Conservation (phyloP, 768 basidiomycete genomes). For the Rhodotorula toruloides region DNA sequence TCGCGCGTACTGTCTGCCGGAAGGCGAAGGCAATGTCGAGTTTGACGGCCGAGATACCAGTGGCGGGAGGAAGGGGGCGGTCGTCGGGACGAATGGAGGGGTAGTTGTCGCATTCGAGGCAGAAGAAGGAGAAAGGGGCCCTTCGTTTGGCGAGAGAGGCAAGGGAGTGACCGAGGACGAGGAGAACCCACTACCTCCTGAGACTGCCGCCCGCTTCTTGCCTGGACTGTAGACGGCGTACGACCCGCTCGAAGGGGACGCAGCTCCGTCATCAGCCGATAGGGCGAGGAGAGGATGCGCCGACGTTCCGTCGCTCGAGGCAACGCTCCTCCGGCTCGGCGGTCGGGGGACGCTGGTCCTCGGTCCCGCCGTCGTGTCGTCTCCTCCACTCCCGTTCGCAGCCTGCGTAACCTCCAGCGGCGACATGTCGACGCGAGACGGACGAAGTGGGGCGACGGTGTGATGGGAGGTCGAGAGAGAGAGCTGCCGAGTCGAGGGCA, state of each 20-base stretch:
- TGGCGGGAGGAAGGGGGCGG: slow-evolving; percentile 20
- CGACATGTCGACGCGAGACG: too few species aligned
- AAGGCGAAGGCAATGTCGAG: slow-evolving; percentile 17
- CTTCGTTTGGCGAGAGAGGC: neutral
- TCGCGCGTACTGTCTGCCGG: slow-evolving; percentile 11
- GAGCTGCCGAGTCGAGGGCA: too few species aligned
- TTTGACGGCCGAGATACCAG: slow-evolving; percentile 32
- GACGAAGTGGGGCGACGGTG: too few species aligned
- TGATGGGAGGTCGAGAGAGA: too few species aligned
- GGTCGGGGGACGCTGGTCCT: too few species aligned
- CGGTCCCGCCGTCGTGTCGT: too few species aligned
- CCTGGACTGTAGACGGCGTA: slow-evolving; percentile 9
- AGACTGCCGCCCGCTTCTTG: neutral
- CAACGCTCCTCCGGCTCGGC: neutral
- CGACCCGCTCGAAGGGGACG: neutral
- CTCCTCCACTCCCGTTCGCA: too few species aligned
- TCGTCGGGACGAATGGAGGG: slow-evolving; percentile 22
- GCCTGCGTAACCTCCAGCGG: too few species aligned
- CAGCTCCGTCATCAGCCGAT: neutral
- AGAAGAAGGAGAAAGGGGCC: neutral
- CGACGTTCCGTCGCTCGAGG: neutral
- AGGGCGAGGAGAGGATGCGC: slow-evolving; percentile 2
- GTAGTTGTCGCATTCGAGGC: slow-evolving; percentile 2
- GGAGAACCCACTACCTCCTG: neutral
- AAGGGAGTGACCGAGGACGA: neutral